Percentiles rank a stretch among this genome's conserved stretches.
Conservation (phyloP, 306 rosid species). For the Senna tora region DNA sequence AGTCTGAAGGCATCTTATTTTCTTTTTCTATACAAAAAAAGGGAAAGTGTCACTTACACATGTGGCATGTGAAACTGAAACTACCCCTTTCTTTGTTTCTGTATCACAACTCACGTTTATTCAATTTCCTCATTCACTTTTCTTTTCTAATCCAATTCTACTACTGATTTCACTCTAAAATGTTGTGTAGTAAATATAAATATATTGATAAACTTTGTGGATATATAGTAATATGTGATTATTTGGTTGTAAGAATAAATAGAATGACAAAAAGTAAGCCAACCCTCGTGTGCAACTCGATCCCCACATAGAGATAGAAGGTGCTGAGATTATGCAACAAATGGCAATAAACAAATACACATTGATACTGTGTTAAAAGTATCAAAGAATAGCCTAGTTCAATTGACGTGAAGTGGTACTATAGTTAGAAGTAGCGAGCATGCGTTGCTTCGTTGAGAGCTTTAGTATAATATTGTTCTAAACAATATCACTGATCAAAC, state of each 20-base stretch:
- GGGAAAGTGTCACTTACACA: conserved; percentile 37
- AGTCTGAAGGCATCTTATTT: conserved; percentile 8
- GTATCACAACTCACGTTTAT: conserved; percentile 28
- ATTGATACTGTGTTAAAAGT: too few relatives aligned
- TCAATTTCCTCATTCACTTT: not conserved
- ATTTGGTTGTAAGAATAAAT: too few relatives aligned
- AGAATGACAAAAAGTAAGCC: too few relatives aligned
- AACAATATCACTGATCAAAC: conserved; percentile 77
- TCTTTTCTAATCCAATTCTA: not conserved
- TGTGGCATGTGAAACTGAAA: conserved; percentile 50
- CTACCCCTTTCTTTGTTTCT: not conserved
- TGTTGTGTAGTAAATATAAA: too few relatives aligned
- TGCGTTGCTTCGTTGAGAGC: not conserved
- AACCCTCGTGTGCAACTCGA: too few relatives aligned
- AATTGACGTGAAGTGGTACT: conserved; percentile 3
- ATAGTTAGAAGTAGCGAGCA: not conserved
- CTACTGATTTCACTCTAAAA: too few relatives aligned
- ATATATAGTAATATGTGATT: too few relatives aligned
- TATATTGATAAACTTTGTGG: not conserved
- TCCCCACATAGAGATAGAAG: too few relatives aligned
- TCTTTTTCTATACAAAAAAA: conserved; percentile 30
- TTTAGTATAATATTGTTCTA: conserved; percentile 30
- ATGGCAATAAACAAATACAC: not conserved
- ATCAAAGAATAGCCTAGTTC: not conserved
- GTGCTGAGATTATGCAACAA: conserved; percentile 20